phyloP scores from a whole-genome alignment of 139 green algal species.

The Bryopsis sp. region DNA sequence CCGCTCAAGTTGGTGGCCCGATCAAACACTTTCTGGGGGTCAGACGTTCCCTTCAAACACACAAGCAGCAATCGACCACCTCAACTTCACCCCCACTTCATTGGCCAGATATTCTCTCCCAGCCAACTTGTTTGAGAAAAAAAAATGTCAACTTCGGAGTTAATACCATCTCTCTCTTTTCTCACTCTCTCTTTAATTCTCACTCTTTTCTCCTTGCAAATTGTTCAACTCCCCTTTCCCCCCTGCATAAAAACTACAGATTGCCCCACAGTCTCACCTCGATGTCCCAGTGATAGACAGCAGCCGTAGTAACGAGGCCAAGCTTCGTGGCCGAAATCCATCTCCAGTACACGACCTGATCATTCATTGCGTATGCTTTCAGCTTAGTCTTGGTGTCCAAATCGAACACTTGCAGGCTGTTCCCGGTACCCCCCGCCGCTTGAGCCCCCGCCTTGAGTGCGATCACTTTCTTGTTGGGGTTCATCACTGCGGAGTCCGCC shows the following conservation, averaged over 20 bases:
- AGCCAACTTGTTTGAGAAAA: too few relatives aligned
- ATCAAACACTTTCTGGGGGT: conserved; percentile 95
- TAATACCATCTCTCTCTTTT: too few relatives aligned
- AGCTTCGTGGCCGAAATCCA: conserved; percentile 80
- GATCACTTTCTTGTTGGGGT: conserved; percentile 85
- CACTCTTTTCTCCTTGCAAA: too few relatives aligned
- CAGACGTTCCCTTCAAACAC: conserved; percentile 40
- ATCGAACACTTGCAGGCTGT: conserved; percentile 98
- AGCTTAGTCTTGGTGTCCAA: conserved; percentile 97
- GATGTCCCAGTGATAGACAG: conserved; percentile 97
- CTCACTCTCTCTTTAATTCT: too few relatives aligned
- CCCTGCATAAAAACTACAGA: too few relatives aligned
- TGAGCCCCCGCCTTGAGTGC: conserved; percentile 77
- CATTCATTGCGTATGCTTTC: conserved; percentile 87
- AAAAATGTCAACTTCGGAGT: too few relatives aligned
- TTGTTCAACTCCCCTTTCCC: too few relatives aligned
- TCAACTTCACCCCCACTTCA: background rate
- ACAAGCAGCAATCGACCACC: background rate
- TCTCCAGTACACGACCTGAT: conserved; percentile 96
- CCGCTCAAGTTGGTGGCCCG: conserved; percentile 84
- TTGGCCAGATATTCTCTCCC: too few relatives aligned
- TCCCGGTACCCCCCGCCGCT: conserved; percentile 35
- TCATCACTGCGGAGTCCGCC: conserved; percentile 94
- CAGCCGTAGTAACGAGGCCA: conserved; percentile 81
- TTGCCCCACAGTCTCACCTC: conserved; percentile 40